These are phyloP conservation scores for Fusarium sp. DNA, from an alignment of 2,329 filamentous ascomycete species.

Conservation along the genomic window DNA sequence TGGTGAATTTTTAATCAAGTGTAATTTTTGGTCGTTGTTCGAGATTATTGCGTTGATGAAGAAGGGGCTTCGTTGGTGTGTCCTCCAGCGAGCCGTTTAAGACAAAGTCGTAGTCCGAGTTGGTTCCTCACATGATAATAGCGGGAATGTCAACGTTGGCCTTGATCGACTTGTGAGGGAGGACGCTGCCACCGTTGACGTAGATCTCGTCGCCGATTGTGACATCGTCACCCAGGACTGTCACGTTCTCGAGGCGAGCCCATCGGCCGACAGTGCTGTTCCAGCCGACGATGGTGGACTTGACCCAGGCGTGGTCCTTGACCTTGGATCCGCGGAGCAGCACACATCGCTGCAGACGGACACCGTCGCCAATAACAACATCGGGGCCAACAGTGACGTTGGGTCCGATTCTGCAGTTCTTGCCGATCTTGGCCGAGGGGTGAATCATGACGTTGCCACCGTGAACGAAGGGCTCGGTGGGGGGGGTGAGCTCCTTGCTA, in stretches of 20 bases:
- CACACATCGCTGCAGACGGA: constrained; percentile 92
- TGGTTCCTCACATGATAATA: constrained; percentile 73
- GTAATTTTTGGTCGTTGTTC: constrained; percentile 34
- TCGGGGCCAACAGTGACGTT: constrained; percentile 97
- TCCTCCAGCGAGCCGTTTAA: constrained; percentile 32
- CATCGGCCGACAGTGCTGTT: constrained; percentile 96
- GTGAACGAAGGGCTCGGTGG: constrained; percentile 83
- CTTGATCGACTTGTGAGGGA: constrained; percentile 99
- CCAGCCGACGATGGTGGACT: constrained; percentile 98
- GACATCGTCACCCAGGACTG: constrained; percentile 97
- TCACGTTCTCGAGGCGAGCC: constrained; percentile 97
- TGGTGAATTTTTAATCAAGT: constrained; percentile 43
- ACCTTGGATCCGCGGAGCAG: constrained; percentile 90
- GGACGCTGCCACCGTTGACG: constrained; percentile 94
- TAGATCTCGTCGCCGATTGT: constrained; percentile 98
- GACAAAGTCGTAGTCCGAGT: constrained; percentile 7
- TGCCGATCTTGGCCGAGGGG: constrained; percentile 93
- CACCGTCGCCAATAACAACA: constrained; percentile 92
- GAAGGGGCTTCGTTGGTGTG: constrained; percentile 34
- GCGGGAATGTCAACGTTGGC: constrained; percentile 88
- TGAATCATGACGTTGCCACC: constrained; percentile 97
- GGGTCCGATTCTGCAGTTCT: constrained; percentile 97
- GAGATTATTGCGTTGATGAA: constrained; percentile 32
- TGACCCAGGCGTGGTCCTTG: constrained; percentile 99
- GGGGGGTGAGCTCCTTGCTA: constrained; percentile 83